A percentile compares a stretch with the other conserved stretches of the same genome.
Evolutionary conservation across 2,329 filamentous ascomycete genomes (phyloP).

Genomic region (Xylaria arbuscula): DNA sequence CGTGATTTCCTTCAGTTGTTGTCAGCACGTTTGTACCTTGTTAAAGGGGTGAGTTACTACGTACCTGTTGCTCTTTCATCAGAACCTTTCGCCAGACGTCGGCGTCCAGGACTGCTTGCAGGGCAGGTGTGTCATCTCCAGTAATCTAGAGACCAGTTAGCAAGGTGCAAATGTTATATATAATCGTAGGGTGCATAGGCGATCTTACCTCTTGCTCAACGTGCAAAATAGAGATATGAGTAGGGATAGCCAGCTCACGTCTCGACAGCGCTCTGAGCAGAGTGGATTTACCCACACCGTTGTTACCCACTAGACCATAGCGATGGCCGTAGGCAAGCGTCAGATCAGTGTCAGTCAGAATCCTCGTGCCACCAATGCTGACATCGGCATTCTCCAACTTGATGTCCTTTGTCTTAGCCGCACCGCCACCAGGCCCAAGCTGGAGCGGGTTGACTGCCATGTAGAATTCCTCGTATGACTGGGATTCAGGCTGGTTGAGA

Average conservation of each 20-base stretch:
- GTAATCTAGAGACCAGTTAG: conserved; percentile 70
- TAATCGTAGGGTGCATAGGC: not conserved
- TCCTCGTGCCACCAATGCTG: conserved; percentile 87
- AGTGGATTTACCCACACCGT: conserved; percentile 99
- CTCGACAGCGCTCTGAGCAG: conserved; percentile 89
- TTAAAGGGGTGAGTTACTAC: conserved; percentile 46
- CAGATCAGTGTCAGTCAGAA: conserved; percentile 88
- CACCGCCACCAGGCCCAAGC: conserved; percentile 73
- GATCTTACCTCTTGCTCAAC: conserved; percentile 91
- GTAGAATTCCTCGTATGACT: conserved; percentile 99
- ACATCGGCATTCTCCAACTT: conserved; percentile 97
- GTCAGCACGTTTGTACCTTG: conserved; percentile 37
- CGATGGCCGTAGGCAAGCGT: conserved; percentile 92
- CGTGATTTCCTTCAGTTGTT: conserved; percentile 75
- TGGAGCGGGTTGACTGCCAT: conserved; percentile 99
- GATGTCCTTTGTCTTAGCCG: conserved; percentile 97
- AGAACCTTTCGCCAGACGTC: conserved; percentile 99
- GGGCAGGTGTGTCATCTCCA: conserved; percentile 92
- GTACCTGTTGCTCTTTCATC: conserved; percentile 84
- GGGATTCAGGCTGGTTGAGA: conserved; percentile 82
- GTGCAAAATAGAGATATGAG: conserved; percentile 98
- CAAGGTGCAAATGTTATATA: not conserved
- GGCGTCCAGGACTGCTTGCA: conserved; percentile 95
- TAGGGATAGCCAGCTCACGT: conserved; percentile 93
- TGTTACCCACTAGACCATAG: conserved; percentile 98